A percentile compares a stretch with the other conserved stretches of the same genome.
These are phyloP conservation scores for Sarcodon aspratus DNA, from an alignment of 768 basidiomycete genomes.

Conservation along the genomic window DNA sequence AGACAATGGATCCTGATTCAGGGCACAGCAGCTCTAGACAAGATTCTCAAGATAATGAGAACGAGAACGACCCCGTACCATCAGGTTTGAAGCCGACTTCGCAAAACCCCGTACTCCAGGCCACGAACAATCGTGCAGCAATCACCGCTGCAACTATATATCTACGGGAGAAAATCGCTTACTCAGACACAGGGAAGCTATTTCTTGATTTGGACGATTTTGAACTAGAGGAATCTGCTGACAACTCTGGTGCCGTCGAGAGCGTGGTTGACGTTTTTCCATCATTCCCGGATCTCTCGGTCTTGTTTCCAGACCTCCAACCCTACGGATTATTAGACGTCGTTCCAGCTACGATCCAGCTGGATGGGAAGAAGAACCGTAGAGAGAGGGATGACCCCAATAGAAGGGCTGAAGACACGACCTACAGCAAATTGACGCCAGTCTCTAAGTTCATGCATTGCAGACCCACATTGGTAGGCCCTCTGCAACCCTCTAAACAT, in stretches of 20 bases:
- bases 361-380: constrained; percentile 44
- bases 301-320: constrained; percentile 80
- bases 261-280: constrained; percentile 15
- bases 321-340: constrained; percentile 43
- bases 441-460: constrained; percentile 68
- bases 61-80: constrained; percentile 15
- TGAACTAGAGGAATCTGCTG: constrained; percentile 16
- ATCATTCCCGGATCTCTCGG: constrained; percentile 36
- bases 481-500: constrained; percentile 72
- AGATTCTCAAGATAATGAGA: constrained; percentile 4
- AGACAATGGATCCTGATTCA: constrained; percentile 19
- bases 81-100: constrained; percentile 45
- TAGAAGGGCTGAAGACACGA: constrained; percentile 70
- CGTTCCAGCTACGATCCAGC: constrained; percentile 18
- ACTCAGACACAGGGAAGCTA: constrained; percentile 28
- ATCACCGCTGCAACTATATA: constrained; percentile 15
- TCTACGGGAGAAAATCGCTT: constrained; percentile 46
- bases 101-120: constrained; percentile 36
- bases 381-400: constrained; percentile 58
- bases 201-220: constrained; percentile 45
- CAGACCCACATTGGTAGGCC: constrained; percentile 76
- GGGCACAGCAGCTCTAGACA: background rate
- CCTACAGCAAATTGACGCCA: constrained; percentile 65
- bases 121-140: constrained; percentile 31
- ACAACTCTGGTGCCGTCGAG: constrained; percentile 10